A percentile compares a stretch with the other conserved stretches of the same genome.
These are phyloP conservation scores for Aureobasidium sp. DNA, from an alignment of 2,329 filamentous ascomycete genomes.

Conservation along the genomic window DNA sequence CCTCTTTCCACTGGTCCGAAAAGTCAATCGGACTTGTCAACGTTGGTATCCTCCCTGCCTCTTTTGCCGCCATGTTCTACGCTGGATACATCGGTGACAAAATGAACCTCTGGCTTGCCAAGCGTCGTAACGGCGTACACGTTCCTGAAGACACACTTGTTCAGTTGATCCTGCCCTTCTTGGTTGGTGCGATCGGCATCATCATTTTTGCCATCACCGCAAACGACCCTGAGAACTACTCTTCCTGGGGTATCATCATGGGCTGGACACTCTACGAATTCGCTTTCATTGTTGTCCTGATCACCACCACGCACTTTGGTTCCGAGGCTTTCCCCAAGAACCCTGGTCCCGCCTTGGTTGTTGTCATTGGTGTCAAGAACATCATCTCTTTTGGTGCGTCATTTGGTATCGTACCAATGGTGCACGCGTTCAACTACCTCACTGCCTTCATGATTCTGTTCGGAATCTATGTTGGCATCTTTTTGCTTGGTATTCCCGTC, in stretches of 20 bases:
- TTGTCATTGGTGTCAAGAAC: constrained; percentile 28
- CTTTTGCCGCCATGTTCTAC: constrained; percentile 20
- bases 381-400: constrained; percentile 27
- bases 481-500: constrained; percentile 22
- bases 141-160: constrained; percentile 29
- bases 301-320: constrained; percentile 25
- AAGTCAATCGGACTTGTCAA: constrained; percentile 21
- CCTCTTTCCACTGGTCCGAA: constrained; percentile 26
- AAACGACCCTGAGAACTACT: constrained; percentile 14
- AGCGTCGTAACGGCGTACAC: constrained; percentile 26
- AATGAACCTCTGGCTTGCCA: constrained; percentile 23
- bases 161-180: constrained; percentile 24
- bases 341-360: constrained; percentile 26
- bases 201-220: constrained; percentile 27
- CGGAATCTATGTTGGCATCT: constrained; percentile 16
- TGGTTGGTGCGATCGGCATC: constrained; percentile 24
- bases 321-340: constrained; percentile 22
- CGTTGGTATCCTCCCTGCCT: constrained; percentile 18
- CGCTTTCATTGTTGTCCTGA: constrained; percentile 21
- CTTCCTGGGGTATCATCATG: constrained; percentile 20
- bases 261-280: constrained; percentile 24
- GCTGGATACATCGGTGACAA: constrained; percentile 21
- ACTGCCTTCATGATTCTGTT: constrained; percentile 20
- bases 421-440: constrained; percentile 19
- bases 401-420: constrained; percentile 27